Conservation (phyloP, 257 asterid species). For the Buddleja alternifolia region DNA sequence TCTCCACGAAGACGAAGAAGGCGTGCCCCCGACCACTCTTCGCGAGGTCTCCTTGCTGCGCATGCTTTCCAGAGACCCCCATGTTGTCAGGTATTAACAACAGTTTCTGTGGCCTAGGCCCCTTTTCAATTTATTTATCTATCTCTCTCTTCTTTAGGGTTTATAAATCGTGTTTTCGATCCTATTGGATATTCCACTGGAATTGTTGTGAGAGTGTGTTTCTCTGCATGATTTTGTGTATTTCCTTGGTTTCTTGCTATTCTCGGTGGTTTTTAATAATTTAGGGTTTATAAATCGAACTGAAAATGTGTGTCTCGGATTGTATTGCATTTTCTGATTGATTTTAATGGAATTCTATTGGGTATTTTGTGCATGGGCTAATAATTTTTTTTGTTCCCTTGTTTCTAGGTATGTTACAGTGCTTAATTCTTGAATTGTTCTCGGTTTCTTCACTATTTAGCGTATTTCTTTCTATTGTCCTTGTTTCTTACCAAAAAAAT, state of each 20-base stretch:
- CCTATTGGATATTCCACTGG: too few species aligned
- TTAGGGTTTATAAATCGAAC: too few species aligned
- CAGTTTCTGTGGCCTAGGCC: too few species aligned
- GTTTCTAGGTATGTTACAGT: not conserved
- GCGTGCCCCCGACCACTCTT: slow-evolving; percentile 97
- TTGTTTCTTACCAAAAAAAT: not conserved
- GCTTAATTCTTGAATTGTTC: slow-evolving; percentile 11
- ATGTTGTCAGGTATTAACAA: slow-evolving; percentile 62
- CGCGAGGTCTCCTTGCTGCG: slow-evolving; percentile 89
- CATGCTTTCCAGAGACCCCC: slow-evolving; percentile 91
- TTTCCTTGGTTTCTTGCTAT: too few species aligned
- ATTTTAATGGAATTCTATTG: too few species aligned
- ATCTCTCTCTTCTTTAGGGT: not conserved
- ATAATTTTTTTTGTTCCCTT: not conserved
- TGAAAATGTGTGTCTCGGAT: too few species aligned
- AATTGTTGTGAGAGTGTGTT: too few species aligned
- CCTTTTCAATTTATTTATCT: slow-evolving; percentile 15
- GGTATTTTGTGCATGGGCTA: too few species aligned
- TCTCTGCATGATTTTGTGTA: too few species aligned
- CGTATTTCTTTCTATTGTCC: not conserved
- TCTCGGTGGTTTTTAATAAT: too few species aligned
- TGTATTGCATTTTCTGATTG: too few species aligned
- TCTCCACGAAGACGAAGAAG: slow-evolving; percentile 95
- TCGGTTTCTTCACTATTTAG: slow-evolving; percentile 1
- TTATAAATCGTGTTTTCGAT: slow-evolving; percentile 8